Base-by-base conservation (phyloP, 2,329 filamentous ascomycete genomes). In the Aspergillus sp. region DNA sequence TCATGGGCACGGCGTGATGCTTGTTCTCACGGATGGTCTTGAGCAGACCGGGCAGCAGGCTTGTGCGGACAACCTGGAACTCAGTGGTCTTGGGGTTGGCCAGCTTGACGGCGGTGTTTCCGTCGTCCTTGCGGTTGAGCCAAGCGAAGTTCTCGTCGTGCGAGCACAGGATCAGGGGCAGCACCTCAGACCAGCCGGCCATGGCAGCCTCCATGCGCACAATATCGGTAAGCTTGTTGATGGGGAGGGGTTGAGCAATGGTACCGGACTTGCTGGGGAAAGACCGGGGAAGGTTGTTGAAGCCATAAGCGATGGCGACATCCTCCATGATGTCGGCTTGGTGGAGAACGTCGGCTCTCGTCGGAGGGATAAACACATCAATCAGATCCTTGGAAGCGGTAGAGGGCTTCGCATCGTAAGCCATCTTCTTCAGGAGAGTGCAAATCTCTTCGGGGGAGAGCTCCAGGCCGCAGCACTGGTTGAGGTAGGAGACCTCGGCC, bases 301-400 rank as follows among this genome's bases (percentile, higher is more conserved):
- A 99, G 66, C 96, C 95, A 76, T 98, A 97, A 56, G 92, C 92
- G 66, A 99, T 95, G 42, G 92, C 95, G 19, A 96, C 88, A 74
- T 99, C 96, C 80, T 99, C 95, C 94, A 99, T 99, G 68, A 99
- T 91, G 75, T 99, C 95, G 70, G 92, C 96, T 73, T 97, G 90
- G 77, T 99, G 95, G 32, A 99, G 87, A 44, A 99, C 89, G 76
- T 99, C 95, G 51, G 95, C 94, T 64, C 95, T 87, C 50, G 93
- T 98, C 32, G 93, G 87, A 8, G 95, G 95, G 23, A 98, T 86
- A 38, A 88, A 84, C 27, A 98, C 88, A 70, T 96, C 89, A 62
- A 96, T 82, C 53, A 95, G 80, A 72, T 91, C 88, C 57, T 85
- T 77, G 62, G 89, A 84, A 63, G 85, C 84, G 57, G 83, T 79